These are phyloP conservation scores for Xylariaceae sp. DNA, from an alignment of 2,329 filamentous ascomycete species.

Conservation along the genomic window DNA sequence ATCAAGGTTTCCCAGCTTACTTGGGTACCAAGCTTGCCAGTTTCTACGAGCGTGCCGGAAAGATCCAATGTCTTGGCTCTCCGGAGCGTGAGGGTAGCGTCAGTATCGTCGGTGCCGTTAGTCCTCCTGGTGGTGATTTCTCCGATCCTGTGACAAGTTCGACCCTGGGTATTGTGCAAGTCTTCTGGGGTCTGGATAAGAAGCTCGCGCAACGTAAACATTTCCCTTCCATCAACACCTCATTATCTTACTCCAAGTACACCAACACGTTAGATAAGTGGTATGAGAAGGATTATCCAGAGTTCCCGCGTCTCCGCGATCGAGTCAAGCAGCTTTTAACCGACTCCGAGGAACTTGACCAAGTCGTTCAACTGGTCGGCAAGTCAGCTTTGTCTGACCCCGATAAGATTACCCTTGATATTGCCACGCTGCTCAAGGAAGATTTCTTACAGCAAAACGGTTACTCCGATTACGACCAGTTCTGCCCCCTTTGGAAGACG, in stretches of 20 bases:
- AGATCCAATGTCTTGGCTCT: slow-evolving; percentile 78
- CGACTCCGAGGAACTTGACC: slow-evolving; percentile 94
- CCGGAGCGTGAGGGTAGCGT: slow-evolving; percentile 88
- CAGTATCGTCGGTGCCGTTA: slow-evolving; percentile 96
- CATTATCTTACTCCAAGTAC: slow-evolving; percentile 95
- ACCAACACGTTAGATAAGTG: slow-evolving; percentile 81
- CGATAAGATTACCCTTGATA: slow-evolving; percentile 97
- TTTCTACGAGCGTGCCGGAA: slow-evolving; percentile 98
- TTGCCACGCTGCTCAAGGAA: slow-evolving; percentile 90
- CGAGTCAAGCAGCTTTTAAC: slow-evolving; percentile 91
- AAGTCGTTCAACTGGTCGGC: slow-evolving; percentile 96
- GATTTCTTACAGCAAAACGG: slow-evolving; percentile 99
- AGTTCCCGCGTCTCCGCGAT: slow-evolving; percentile 89
- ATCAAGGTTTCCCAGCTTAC: slow-evolving; percentile 99
- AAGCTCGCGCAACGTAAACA: slow-evolving; percentile 98
- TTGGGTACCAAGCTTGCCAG: slow-evolving; percentile 94
- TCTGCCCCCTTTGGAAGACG: slow-evolving; percentile 99
- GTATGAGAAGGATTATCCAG: slow-evolving; percentile 90
- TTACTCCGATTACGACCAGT: slow-evolving; percentile 98
- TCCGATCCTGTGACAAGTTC: slow-evolving; percentile 94
- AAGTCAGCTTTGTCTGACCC: slow-evolving; percentile 94
- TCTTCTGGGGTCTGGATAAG: slow-evolving; percentile 99
- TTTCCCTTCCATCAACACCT: slow-evolving; percentile 97
- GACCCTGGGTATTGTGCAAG: slow-evolving; percentile 95
- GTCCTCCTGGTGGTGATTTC: slow-evolving; percentile 97